phyloP scores from a whole-genome alignment of 352 stramenopile genomes.

The Thalassiosira mediterranea region DNA sequence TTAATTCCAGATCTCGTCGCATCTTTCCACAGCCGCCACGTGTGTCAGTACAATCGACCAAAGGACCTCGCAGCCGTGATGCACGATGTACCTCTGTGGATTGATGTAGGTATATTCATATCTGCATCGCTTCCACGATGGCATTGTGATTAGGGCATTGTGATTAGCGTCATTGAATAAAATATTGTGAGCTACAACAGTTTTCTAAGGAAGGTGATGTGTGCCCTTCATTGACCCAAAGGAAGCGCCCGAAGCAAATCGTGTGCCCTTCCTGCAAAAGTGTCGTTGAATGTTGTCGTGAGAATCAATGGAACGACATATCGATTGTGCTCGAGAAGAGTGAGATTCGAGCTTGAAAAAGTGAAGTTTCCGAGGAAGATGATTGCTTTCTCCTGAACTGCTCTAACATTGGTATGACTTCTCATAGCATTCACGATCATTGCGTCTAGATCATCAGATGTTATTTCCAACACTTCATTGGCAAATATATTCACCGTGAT shows the following conservation, averaged over 20 bases:
- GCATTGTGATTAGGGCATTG: too few relatives aligned
- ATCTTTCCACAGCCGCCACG: too few relatives aligned
- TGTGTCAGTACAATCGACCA: too few relatives aligned
- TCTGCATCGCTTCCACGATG: too few relatives aligned
- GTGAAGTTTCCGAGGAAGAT: conserved; percentile 51
- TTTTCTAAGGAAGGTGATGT: too few relatives aligned
- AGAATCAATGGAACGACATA: conserved; percentile 29
- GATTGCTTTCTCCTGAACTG: conserved; percentile 45
- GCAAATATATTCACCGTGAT: conserved; percentile 36
- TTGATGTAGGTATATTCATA: too few relatives aligned
- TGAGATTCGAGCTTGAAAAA: conserved; percentile 35
- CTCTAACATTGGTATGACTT: conserved; percentile 27
- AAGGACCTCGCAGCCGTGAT: too few relatives aligned
- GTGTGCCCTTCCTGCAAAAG: conserved; percentile 32
- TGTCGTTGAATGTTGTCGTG: conserved; percentile 15
- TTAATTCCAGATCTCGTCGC: too few relatives aligned
- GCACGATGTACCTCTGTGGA: too few relatives aligned
- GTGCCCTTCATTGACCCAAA: too few relatives aligned
- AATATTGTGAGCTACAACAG: too few relatives aligned
- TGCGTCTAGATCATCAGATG: conserved; percentile 31
- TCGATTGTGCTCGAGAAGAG: conserved; percentile 32
- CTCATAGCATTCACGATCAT: conserved; percentile 42
- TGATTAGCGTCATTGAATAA: too few relatives aligned
- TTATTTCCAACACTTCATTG: conserved; percentile 42
- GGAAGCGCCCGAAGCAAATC: conserved; percentile 41